Percentiles rank a stretch among this genome's conserved stretches.
Conservation (phyloP, 2,329 filamentous ascomycete species). For the Fusarium kyushuense region DNA sequence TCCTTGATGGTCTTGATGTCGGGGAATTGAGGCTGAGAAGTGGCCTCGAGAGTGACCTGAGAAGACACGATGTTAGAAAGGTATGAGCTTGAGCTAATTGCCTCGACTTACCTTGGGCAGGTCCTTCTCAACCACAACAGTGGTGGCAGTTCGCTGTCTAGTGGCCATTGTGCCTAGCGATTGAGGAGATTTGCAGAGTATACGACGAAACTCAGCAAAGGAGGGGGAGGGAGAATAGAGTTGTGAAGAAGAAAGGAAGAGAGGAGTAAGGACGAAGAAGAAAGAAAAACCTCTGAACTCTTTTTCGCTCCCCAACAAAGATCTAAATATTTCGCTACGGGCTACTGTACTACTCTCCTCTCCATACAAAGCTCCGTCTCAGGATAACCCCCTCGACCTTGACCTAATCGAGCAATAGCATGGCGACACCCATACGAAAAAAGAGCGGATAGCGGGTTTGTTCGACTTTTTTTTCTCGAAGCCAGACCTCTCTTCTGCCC, state of each 20-base stretch:
- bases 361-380: conserved; percentile 16
- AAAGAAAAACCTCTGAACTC: conserved; percentile 3
- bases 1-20: conserved; percentile 51
- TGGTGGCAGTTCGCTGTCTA: conserved; percentile 46
- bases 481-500: neutral
- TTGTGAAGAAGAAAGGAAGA: conserved; percentile 11
- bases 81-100: conserved; percentile 4
- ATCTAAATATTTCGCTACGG: conserved; percentile 17
- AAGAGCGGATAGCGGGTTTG: conserved; percentile 9
- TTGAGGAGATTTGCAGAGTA: conserved; percentile 9
- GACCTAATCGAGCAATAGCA: conserved; percentile 43
- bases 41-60: conserved; percentile 38
- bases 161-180: conserved; percentile 39
- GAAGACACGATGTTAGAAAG: conserved; percentile 13
- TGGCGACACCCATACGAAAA: conserved; percentile 18
- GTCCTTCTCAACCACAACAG: conserved; percentile 37
- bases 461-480: conserved; percentile 1
- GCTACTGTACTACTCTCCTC: conserved; percentile 10
- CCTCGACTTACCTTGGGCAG: conserved; percentile 27
- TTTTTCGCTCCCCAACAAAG: conserved; percentile 21
- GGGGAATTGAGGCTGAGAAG: conserved; percentile 42
- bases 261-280: neutral
- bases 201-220: conserved; percentile 6
- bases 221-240: neutral
- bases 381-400: conserved; percentile 25